Base-by-base conservation (phyloP, 2,329 filamentous ascomycete genomes). In the Cercospora sp. region DNA sequence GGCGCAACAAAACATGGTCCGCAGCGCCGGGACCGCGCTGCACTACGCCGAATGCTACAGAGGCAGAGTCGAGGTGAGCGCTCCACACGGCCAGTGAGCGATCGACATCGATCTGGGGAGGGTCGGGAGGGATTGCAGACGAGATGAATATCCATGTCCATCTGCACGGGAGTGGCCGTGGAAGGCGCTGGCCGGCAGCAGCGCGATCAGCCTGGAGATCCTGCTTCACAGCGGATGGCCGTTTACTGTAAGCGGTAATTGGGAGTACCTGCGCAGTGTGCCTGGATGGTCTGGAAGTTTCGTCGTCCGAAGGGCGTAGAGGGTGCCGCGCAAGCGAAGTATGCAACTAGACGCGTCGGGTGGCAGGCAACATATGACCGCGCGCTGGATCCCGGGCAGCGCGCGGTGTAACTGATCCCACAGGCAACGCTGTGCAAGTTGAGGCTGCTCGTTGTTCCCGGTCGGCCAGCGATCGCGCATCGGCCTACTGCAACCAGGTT, bases 51-150 rank as follows among this genome's bases (percentile, higher is more conserved):
- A 36, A 59, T 59, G 45, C 42, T 28, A 36, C 55, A 68, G 61
- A 64, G 55, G 42, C 60, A 60, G 62, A 20, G 51, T 55, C 36
- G 51, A n/a, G 51, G 42, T 60, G 20, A 20, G 53, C 55, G 13
- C 13, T 53, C 7, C 28, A 20, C 45, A 33, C 42, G 63, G 62
- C 64, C 68, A 69, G 60, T 66, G 16, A 63, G 59, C 61, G 63
- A 68, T 67, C 61, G 42, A n/a, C 64, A 59, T 69, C 66, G 66
- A 70, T 70, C 68, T 63, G 68, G 65, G 53, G 64, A 67, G 68
- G 31, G 60, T 67, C 66, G 70, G 68, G 59, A 60, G 69, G 65
- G 63, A 16, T 31, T 66, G 59, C 67, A 68, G 63, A 63, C 68
- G 70, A 69, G 70, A 64, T 68, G 62, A 31, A 23, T 10, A 58